Conservation (phyloP, 805 yeast species). For the Vanderwaltozyma verrucispora region DNA sequence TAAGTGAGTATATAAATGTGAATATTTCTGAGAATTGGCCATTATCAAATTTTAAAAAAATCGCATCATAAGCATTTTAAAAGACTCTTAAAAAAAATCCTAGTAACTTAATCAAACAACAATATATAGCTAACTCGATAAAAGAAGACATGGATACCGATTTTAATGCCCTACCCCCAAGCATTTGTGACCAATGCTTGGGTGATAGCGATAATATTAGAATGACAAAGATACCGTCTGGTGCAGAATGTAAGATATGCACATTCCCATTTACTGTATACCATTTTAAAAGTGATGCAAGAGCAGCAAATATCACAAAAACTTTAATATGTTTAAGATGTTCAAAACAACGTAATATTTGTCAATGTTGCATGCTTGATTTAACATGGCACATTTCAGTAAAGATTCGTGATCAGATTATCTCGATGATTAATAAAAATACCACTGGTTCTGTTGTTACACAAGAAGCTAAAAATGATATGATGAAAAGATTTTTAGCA, state of each 20-base stretch:
- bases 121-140: too few species aligned
- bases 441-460: conserved; percentile 18
- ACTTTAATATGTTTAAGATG: conserved; percentile 75
- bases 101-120: too few species aligned
- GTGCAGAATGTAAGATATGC: conserved; percentile 79
- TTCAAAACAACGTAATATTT: conserved; percentile 67
- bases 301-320: conserved; percentile 35
- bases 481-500: conserved; percentile 48
- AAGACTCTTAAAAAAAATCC: too few species aligned
- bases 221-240: conserved; percentile 58
- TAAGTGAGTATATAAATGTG: too few species aligned
- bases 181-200: conserved; percentile 59
- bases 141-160: too few species aligned
- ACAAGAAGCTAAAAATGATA: conserved; percentile 39
- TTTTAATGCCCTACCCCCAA: neutral
- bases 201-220: conserved; percentile 38
- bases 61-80: too few species aligned
- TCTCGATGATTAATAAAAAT: conserved; percentile 55
- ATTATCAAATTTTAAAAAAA: too few species aligned
- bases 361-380: conserved; percentile 84
- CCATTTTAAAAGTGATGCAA: conserved; percentile 37
- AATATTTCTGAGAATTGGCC: too few species aligned
- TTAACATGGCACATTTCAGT: conserved; percentile 72
- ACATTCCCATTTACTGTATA: conserved; percentile 76
- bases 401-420: conserved; percentile 66